phyloP scores from a whole-genome alignment of 2,329 filamentous ascomycete species.

The Colletotrichum sp. region DNA sequence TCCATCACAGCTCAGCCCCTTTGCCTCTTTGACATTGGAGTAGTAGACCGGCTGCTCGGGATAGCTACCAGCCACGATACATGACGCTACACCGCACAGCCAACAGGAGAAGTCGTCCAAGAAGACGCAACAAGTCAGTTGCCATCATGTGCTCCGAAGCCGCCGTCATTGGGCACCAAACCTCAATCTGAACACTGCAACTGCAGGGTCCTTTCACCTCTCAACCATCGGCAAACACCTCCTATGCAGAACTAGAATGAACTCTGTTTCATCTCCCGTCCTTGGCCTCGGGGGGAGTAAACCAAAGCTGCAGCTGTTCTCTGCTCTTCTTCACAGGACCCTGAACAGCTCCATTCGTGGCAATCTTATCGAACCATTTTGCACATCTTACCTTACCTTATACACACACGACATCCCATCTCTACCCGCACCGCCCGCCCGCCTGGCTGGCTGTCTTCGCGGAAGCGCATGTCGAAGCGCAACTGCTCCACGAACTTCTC shows the following conservation, averaged over 20 bases:
- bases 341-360: neutral
- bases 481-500: constrained; percentile 7
- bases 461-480: constrained; percentile 19
- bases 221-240: neutral
- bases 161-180: neutral
- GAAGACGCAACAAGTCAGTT: neutral
- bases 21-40: neutral
- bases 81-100: neutral
- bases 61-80: neutral
- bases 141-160: neutral
- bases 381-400: neutral
- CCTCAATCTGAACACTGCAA: neutral
- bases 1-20: neutral
- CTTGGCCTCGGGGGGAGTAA: neutral
- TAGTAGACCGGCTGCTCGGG: neutral
- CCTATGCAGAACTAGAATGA: neutral
- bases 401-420: constrained; percentile 1
- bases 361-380: neutral
- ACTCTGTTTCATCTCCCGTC: constrained; percentile 6
- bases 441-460: neutral
- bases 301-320: neutral
- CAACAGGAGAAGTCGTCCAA: neutral
- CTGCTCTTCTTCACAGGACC: neutral
- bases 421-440: neutral
- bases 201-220: neutral